phyloP scores from a whole-genome alignment of 768 basidiomycete genomes.

The Suillus weaverae region DNA sequence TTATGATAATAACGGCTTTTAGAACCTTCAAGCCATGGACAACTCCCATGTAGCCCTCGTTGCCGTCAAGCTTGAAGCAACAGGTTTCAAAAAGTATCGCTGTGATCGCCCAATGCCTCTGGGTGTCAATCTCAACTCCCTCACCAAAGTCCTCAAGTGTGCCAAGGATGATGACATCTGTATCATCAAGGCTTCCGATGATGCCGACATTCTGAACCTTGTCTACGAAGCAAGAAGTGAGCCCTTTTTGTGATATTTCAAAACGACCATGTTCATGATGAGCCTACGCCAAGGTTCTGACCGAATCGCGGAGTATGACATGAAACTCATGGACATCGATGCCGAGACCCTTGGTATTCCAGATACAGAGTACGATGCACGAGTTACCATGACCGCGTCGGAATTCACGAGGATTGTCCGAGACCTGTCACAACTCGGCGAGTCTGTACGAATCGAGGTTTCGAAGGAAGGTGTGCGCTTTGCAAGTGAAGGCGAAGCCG shows the following conservation, averaged over 20 bases:
- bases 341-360: constrained; percentile 93
- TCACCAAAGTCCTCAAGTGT: constrained; percentile 96
- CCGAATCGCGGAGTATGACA: constrained; percentile 95
- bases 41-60: constrained; percentile 99
- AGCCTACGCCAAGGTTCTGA: constrained; percentile 63
- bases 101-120: constrained; percentile 95
- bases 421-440: constrained; percentile 87
- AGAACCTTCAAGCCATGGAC: constrained; percentile 97
- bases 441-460: constrained; percentile 94
- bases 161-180: constrained; percentile 95
- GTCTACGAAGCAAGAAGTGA: constrained; percentile 88
- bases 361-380: constrained; percentile 95
- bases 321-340: constrained; percentile 99
- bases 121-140: constrained; percentile 80
- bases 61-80: constrained; percentile 73
- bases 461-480: constrained; percentile 95
- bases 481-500: constrained; percentile 89
- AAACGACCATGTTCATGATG: neutral
- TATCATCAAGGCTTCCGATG: constrained; percentile 88
- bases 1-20: neutral
- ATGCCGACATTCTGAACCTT: constrained; percentile 84
- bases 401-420: constrained; percentile 94
- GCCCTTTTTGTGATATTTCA: constrained; percentile 26
- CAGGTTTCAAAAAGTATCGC: constrained; percentile 84
- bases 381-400: constrained; percentile 78